Conservation (phyloP, 495 filamentous ascomycete genomes). For the Achaetomiella virescens region DNA sequence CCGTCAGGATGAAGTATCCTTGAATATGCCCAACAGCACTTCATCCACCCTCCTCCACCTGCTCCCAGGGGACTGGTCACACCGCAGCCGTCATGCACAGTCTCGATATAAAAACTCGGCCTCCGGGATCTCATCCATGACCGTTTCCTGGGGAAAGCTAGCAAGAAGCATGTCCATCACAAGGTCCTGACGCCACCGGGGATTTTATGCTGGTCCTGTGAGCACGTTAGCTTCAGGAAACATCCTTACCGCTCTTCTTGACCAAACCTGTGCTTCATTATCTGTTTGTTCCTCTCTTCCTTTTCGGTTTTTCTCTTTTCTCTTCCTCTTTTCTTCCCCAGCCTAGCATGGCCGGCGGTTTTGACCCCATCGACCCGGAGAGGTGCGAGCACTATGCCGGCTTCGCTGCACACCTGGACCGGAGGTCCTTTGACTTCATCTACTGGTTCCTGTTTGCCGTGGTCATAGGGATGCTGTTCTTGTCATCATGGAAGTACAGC, state of each 20-base stretch:
- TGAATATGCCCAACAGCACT: too few species aligned
- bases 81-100: background rate
- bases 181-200: conserved; percentile 6
- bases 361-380: conserved; percentile 23
- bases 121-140: conserved; percentile 13
- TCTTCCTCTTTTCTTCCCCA: background rate
- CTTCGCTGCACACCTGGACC: conserved; percentile 36
- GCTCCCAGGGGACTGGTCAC: background rate
- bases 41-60: background rate
- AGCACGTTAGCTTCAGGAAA: conserved; percentile 7
- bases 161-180: background rate
- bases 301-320: background rate
- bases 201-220: conserved; percentile 1
- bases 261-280: background rate
- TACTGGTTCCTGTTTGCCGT: conserved; percentile 43
- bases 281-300: background rate
- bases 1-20: background rate
- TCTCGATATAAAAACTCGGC: background rate
- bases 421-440: conserved; percentile 37
- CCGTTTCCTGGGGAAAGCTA: background rate
- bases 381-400: conserved; percentile 41
- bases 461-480: conserved; percentile 35
- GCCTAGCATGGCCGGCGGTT: conserved; percentile 34
- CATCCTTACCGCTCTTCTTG: conserved; percentile 2
- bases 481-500: conserved; percentile 36